Percentiles rank a stretch among this genome's conserved stretches.
These are phyloP conservation scores for Aspergillus olivimuriae DNA, from an alignment of 495 filamentous ascomycete species.

Conservation along the genomic window DNA sequence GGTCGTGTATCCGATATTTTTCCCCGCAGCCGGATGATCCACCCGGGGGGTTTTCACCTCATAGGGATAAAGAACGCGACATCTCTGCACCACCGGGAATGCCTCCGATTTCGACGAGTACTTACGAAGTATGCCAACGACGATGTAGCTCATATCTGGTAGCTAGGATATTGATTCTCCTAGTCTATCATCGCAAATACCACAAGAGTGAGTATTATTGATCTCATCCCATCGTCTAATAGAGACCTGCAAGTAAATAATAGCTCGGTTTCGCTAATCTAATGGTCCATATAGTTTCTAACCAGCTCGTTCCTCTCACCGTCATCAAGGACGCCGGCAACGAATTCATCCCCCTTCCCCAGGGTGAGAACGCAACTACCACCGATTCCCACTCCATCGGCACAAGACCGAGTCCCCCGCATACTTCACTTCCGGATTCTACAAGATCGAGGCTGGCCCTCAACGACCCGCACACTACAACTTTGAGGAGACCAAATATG, in stretches of 20 bases:
- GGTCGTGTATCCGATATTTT: constrained; percentile 6
- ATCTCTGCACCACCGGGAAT: constrained; percentile 2
- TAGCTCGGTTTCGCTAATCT: not conserved
- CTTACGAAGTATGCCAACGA: too few relatives aligned
- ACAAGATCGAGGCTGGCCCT: constrained; percentile 26
- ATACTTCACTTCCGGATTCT: constrained; percentile 25
- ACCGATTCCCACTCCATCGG: constrained; percentile 28
- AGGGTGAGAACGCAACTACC: constrained; percentile 23
- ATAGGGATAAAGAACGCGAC: constrained; percentile 1
- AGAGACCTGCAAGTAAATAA: not conserved
- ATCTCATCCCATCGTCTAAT: not conserved
- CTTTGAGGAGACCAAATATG: constrained; percentile 28
- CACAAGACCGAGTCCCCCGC: constrained; percentile 25
- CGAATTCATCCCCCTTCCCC: constrained; percentile 23
- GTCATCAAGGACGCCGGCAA: constrained; percentile 29
- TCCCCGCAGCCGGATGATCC: constrained; percentile 10
- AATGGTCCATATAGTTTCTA: constrained; percentile 14
- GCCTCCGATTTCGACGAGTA: constrained; percentile 2
- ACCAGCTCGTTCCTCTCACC: constrained; percentile 21
- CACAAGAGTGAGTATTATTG: too few relatives aligned
- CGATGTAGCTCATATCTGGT: too few relatives aligned
- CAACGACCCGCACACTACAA: constrained; percentile 21
- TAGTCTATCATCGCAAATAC: too few relatives aligned
- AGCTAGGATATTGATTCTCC: too few relatives aligned
- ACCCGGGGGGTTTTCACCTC: constrained; percentile 3